Evolutionary conservation across 148 eudicot genomes (phyloP), one percentile per base, ranked within the genome.

Genomic region (Linanthus parryae): DNA sequence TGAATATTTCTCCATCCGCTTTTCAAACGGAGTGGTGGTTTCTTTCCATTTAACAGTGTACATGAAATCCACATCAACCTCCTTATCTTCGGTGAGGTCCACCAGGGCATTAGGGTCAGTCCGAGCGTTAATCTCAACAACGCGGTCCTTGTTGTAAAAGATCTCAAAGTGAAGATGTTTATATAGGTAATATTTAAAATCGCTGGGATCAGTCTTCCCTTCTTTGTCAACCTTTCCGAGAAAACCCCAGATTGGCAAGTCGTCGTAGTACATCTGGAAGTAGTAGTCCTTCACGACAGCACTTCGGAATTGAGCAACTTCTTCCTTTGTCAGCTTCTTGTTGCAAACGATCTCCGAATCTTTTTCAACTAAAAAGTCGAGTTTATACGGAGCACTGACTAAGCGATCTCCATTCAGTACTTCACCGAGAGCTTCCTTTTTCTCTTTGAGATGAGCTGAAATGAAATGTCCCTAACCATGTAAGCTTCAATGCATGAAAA

Each of bases 251-350:
- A 82, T 59, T 2, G 89, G 84, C 44, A 82, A 56, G 50, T 82
- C 89, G 70, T 82, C 84, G 51, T 75, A 82, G 63, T 82, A 82
- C 89, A 82, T 82, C 48, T 82, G 84, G 47, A 82, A 82, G 60
- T 70, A 82, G 66, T 82, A 82, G 66, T 82, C 88, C 52, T 82
- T 82, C 15, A 63, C 61, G 2, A 82, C 88, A 17, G 88, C 88
- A 51, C 71, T 73, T 46, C 88, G 73, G 58, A 82, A 82, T 51
- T 62, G 58, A 52, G 59, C 38, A 20, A 78, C 81, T 28, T 82
- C 82, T 54, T 78, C 74, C 67, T 62, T 82, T 30, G 79, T 57
- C 54, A 82, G 44, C 49, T 17, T 69, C 34, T 70, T 75, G 52
- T 58, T 82, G 71, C 88, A 82, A 54, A 73, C 64, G 48, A 56